phyloP scores from a whole-genome alignment of 1,284 basidiomycete species.

The Rhodofomes roseus region DNA sequence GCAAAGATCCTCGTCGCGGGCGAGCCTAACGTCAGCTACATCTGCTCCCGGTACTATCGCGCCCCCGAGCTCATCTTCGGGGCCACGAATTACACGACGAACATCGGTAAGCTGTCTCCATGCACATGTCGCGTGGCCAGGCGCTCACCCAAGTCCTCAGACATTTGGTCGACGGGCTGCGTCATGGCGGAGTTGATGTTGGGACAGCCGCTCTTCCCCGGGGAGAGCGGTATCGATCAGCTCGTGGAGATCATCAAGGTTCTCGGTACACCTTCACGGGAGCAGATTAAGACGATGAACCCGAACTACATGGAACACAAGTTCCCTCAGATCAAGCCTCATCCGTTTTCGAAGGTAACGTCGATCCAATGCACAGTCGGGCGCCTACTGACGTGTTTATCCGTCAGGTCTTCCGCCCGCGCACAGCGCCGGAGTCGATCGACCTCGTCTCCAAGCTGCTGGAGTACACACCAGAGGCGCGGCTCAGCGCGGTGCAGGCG shows the following conservation, averaged over 20 bases:
- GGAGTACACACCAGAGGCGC: conserved; percentile 94
- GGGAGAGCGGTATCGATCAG: conserved; percentile 99
- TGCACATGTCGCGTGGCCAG: not conserved
- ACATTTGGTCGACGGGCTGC: conserved; percentile 99
- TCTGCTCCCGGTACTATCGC: conserved; percentile 99
- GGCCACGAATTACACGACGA: conserved; percentile 99
- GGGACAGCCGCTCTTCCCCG: conserved; percentile 97
- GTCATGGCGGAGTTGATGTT: conserved; percentile 99
- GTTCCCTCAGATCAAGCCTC: conserved; percentile 99
- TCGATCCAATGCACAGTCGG: not conserved
- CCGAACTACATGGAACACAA: conserved; percentile 99
- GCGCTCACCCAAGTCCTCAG: conserved; percentile 35
- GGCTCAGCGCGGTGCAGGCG: conserved; percentile 90
- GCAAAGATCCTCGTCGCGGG: conserved; percentile 98
- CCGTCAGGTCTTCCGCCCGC: conserved; percentile 91
- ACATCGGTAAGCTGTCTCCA: conserved; percentile 73
- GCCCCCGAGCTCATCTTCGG: conserved; percentile 99
- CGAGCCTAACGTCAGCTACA: conserved; percentile 99
- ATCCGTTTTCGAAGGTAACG: conserved; percentile 86
- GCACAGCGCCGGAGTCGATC: conserved; percentile 95
- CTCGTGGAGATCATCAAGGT: conserved; percentile 99
- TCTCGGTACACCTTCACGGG: conserved; percentile 94
- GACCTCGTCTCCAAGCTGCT: conserved; percentile 92
- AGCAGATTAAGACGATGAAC: conserved; percentile 99
- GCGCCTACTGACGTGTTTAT: conserved; percentile 10